These are phyloP conservation scores for Striga asiatica DNA, from an alignment of 257 asterid genomes.

Conservation along the genomic window DNA sequence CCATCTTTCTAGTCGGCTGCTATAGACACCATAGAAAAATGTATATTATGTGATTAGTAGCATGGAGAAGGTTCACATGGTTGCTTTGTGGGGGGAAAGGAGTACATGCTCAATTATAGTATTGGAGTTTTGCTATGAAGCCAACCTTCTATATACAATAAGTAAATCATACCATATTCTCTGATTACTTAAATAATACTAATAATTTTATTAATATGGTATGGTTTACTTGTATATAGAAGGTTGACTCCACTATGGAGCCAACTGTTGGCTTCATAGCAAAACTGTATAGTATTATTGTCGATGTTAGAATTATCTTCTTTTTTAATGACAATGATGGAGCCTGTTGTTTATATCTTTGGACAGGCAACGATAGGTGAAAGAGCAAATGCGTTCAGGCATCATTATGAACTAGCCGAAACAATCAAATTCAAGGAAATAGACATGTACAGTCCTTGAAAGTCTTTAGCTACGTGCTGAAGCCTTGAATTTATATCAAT, in stretches of 20 bases:
- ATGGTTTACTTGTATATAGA: no score
- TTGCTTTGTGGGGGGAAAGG: neutral
- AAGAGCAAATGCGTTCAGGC: constrained; percentile 81
- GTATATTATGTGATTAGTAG: neutral
- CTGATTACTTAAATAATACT: no score
- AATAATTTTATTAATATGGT: no score
- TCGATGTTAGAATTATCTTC: constrained; percentile 7
- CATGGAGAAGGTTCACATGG: neutral
- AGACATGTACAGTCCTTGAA: constrained; percentile 60
- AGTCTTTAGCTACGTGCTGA: no score
- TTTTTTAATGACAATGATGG: constrained; percentile 10
- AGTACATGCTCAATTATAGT: no score
- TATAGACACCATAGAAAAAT: neutral
- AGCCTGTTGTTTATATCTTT: constrained; percentile 17
- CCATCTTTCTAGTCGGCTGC: neutral
- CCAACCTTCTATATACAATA: no score
- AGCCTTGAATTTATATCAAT: constrained; percentile 7
- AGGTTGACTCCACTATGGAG: no score
- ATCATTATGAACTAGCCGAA: constrained; percentile 78
- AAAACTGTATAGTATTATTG: no score
- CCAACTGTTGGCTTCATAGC: no score
- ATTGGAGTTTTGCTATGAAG: no score
- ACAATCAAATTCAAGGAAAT: constrained; percentile 95
- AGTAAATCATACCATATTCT: no score
- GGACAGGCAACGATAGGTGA: constrained; percentile 79